Conservation (phyloP, 2,329 filamentous ascomycete genomes). For the Arthrobotrys megalospora region DNA sequence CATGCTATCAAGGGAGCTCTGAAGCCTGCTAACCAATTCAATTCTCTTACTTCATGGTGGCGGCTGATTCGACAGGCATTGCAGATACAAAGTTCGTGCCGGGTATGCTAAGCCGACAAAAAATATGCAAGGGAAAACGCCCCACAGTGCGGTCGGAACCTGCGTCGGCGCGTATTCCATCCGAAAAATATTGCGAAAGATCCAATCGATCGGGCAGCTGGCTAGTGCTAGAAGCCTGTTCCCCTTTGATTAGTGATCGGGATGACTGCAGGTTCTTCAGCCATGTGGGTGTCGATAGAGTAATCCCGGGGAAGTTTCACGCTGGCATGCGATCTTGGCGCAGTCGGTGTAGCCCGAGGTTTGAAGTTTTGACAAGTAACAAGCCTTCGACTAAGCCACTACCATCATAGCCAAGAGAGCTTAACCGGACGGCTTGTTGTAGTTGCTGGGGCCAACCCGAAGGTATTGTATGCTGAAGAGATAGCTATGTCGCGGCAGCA, state of each 20-base stretch:
- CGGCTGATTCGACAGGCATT: slow-evolving; percentile 8
- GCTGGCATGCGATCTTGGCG: slow-evolving; percentile 23
- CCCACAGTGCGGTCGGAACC: slow-evolving; percentile 19
- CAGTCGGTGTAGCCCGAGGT: slow-evolving; percentile 19
- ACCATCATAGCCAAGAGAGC: not conserved
- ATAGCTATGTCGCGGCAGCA: too few species aligned
- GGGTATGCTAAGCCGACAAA: not conserved
- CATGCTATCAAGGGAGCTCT: too few species aligned
- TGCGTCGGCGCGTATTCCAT: slow-evolving; percentile 12
- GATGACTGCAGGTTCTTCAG: not conserved
- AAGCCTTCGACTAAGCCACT: not conserved
- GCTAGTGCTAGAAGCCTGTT: not conserved
- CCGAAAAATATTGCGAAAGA: slow-evolving; percentile 16
- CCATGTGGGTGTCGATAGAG: not conserved
- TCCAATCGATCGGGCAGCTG: not conserved
- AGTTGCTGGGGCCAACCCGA: too few species aligned
- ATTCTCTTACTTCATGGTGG: not conserved
- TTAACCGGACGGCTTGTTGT: slow-evolving; percentile 1
- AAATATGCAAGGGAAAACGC: slow-evolving; percentile 10
- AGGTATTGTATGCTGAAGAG: too few species aligned
- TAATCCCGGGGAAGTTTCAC: slow-evolving; percentile 6
- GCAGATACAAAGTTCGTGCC: not conserved
- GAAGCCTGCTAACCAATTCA: too few species aligned
- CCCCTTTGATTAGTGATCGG: slow-evolving; percentile 8
- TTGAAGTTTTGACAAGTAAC: not conserved